phyloP scores from a whole-genome alignment of 106 monocot genomes.

The Dioscorea zingiberensis region DNA sequence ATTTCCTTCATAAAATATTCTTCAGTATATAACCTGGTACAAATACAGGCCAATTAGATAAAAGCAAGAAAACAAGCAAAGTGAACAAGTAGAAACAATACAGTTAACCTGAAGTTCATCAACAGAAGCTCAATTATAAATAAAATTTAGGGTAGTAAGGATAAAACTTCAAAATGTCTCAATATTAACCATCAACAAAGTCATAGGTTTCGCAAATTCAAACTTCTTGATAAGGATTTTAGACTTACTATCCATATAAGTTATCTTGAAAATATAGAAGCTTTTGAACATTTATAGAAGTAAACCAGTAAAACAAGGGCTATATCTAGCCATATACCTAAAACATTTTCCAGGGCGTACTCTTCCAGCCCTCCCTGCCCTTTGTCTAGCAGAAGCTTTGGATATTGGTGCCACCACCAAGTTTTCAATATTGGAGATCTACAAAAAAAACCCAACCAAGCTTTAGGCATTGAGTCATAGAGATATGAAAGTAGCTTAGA shows the following conservation, averaged over 20 bases:
- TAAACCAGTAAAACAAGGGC: too few relatives aligned
- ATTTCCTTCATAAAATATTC: slow-evolving; percentile 87
- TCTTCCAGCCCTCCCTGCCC: slow-evolving; percentile 94
- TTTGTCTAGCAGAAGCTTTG: slow-evolving; percentile 93
- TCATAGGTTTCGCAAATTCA: too few relatives aligned
- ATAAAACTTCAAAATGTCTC: too few relatives aligned
- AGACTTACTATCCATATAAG: too few relatives aligned
- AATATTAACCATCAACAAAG: too few relatives aligned
- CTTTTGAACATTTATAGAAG: too few relatives aligned
- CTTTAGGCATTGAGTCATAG: background rate
- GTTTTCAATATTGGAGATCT: slow-evolving; percentile 93
- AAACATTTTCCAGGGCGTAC: slow-evolving; percentile 88
- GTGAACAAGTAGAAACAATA: background rate
- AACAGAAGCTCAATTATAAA: background rate
- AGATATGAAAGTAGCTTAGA: background rate
- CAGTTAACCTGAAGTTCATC: background rate
- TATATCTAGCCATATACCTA: slow-evolving; percentile 37
- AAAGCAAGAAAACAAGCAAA: background rate
- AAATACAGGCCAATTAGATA: slow-evolving; percentile 2
- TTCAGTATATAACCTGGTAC: slow-evolving; percentile 84
- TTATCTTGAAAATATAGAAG: too few relatives aligned
- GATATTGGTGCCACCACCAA: slow-evolving; percentile 96
- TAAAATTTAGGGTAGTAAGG: background rate
- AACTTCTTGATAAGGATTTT: too few relatives aligned
- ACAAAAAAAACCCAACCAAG: background rate